phyloP scores from a whole-genome alignment of 768 basidiomycete species.

The Leccinum olivaceopallidum region DNA sequence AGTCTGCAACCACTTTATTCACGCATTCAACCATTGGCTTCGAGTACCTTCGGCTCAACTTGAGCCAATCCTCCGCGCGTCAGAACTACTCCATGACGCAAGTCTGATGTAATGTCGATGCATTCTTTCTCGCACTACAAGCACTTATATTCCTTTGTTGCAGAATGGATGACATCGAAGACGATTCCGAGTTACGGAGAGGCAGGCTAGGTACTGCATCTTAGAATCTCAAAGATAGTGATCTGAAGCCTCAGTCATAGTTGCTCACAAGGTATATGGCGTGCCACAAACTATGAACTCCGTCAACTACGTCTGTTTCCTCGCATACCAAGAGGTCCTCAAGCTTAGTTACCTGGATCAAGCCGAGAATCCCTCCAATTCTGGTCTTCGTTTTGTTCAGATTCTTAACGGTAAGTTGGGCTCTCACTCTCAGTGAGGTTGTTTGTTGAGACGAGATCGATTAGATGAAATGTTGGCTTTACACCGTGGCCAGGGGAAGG shows the following conservation, averaged over 20 bases:
- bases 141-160: constrained; percentile 1
- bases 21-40: constrained; percentile 94
- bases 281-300: constrained; percentile 95
- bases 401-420: constrained; percentile 66
- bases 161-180: constrained; percentile 95
- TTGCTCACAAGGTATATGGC: constrained; percentile 97
- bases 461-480: constrained; percentile 74
- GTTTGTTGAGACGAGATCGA: neutral
- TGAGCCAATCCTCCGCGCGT: constrained; percentile 71
- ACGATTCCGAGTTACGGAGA: constrained; percentile 81
- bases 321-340: constrained; percentile 84
- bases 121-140: neutral
- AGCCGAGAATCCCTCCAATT: constrained; percentile 7
- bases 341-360: constrained; percentile 19
- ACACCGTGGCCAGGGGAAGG: constrained; percentile 92
- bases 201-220: constrained; percentile 73
- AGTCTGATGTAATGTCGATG: constrained; percentile 72
- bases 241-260: constrained; percentile 36
- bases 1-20: constrained; percentile 81
- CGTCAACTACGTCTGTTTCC: constrained; percentile 96
- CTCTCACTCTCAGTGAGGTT: neutral
- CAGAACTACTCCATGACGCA: constrained; percentile 91
- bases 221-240: neutral
- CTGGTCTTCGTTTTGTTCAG: constrained; percentile 55
- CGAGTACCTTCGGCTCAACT: constrained; percentile 74